These are phyloP conservation scores for Trametes hirsuta DNA, from an alignment of 1,284 basidiomycete genomes.

Conservation along the genomic window DNA sequence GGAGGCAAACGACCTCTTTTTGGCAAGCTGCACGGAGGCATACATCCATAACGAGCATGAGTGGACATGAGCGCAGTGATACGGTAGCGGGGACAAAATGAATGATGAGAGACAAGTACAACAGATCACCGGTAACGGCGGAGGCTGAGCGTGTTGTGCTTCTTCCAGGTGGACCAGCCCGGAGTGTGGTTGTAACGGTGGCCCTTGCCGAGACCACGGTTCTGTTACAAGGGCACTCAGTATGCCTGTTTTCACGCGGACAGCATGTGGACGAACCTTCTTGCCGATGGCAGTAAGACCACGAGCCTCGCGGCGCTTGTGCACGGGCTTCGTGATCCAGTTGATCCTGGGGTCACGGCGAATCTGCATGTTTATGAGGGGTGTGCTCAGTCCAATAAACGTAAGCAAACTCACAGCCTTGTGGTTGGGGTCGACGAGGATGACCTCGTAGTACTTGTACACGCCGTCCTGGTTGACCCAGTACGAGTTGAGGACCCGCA, in stretches of 20 bases:
- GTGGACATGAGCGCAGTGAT: conserved; percentile 34
- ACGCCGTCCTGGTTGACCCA: conserved; percentile 99
- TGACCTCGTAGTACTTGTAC: conserved; percentile 99
- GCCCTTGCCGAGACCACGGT: conserved; percentile 95
- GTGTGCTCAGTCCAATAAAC: background rate
- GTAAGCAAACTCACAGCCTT: conserved; percentile 72
- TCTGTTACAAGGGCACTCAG: conserved; percentile 46
- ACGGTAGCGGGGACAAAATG: conserved; percentile 24
- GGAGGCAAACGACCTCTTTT: conserved; percentile 24
- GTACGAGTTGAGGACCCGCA: conserved; percentile 98
- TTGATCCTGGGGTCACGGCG: conserved; percentile 96
- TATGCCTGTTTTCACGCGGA: conserved; percentile 6
- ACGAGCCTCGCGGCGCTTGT: conserved; percentile 98
- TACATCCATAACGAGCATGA: conserved; percentile 38
- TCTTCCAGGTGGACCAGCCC: conserved; percentile 92
- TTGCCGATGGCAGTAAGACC: conserved; percentile 97
- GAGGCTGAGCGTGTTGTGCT: conserved; percentile 97
- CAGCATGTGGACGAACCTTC: conserved; percentile 59
- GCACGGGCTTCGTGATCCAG: conserved; percentile 98
- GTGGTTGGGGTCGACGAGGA: conserved; percentile 94
- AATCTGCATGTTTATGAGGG: conserved; percentile 53
- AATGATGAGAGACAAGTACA: conserved; percentile 36
- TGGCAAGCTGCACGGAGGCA: conserved; percentile 32
- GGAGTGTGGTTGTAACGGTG: conserved; percentile 94
- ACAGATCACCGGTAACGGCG: conserved; percentile 90